phyloP scores from a whole-genome alignment of 768 basidiomycete species.

The Tulasnella sp. region DNA sequence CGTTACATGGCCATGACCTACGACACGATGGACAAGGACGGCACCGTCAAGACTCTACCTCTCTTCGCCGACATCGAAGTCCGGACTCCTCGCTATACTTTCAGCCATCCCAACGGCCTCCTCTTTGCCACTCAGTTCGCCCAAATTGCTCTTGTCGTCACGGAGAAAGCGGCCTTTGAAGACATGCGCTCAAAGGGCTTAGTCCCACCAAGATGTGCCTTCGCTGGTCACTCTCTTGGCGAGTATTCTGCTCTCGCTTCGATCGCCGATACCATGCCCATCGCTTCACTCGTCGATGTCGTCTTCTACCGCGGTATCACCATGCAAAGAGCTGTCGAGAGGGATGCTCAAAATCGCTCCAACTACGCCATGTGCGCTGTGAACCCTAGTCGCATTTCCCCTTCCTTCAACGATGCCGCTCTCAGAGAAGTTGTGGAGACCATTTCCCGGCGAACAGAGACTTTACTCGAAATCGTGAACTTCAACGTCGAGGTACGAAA shows the following conservation, averaged over 20 bases:
- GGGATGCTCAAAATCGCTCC: slow-evolving; percentile 86
- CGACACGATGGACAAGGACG: slow-evolving; percentile 94
- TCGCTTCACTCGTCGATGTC: slow-evolving; percentile 92
- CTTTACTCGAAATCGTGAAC: slow-evolving; percentile 96
- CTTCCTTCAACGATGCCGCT: slow-evolving; percentile 90
- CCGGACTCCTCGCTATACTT: slow-evolving; percentile 96
- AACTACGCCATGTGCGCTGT: slow-evolving; percentile 99
- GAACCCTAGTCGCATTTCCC: slow-evolving; percentile 92
- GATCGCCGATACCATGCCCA: slow-evolving; percentile 93
- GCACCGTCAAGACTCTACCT: slow-evolving; percentile 91
- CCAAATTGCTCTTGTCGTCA: slow-evolving; percentile 96
- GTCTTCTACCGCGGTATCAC: slow-evolving; percentile 99
- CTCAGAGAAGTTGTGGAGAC: slow-evolving; percentile 95
- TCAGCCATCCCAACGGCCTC: slow-evolving; percentile 91
- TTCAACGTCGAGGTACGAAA: slow-evolving; percentile 81
- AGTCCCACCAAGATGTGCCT: slow-evolving; percentile 86
- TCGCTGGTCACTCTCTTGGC: slow-evolving; percentile 96
- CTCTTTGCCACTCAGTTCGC: slow-evolving; percentile 98
- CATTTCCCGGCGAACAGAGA: slow-evolving; percentile 69
- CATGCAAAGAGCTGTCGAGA: slow-evolving; percentile 98
- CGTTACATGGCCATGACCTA: slow-evolving; percentile 99
- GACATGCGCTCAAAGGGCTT: slow-evolving; percentile 97
- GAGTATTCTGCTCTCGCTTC: slow-evolving; percentile 98
- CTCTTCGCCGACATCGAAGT: slow-evolving; percentile 94
- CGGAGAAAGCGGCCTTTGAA: slow-evolving; percentile 97